Evolutionary conservation across 2,329 filamentous ascomycete genomes (phyloP).

Genomic region (Diaporthe eres): DNA sequence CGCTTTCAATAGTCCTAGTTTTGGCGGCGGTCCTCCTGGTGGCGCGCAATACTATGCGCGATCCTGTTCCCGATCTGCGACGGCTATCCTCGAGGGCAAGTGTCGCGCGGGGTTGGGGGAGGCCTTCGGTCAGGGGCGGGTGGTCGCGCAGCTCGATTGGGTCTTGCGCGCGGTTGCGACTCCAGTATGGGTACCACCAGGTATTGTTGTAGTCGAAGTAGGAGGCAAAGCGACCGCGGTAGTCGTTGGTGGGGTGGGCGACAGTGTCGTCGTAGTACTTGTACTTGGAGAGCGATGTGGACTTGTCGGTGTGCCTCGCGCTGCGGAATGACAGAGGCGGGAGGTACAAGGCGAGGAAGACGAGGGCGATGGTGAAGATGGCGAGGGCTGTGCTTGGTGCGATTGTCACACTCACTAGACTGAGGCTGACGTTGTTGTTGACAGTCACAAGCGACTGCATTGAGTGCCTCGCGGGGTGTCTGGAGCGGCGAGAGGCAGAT

Average conservation of each 20-base stretch:
- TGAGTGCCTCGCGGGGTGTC: constrained; percentile 46
- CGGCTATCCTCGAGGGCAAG: constrained; percentile 33
- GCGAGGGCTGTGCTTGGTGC: constrained; percentile 71
- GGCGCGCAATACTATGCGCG: constrained; percentile 42
- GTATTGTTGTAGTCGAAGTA: constrained; percentile 36
- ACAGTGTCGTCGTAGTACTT: constrained; percentile 22
- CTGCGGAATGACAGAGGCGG: constrained; percentile 46
- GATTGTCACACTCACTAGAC: constrained; percentile 71
- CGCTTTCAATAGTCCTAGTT: constrained; percentile 42
- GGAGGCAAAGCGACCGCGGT: constrained; percentile 26
- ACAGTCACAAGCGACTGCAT: constrained; percentile 73
- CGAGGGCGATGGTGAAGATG: constrained; percentile 62
- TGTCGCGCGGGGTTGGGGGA: constrained; percentile 40
- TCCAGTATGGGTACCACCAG: constrained; percentile 37
- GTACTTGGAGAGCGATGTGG: constrained; percentile 31
- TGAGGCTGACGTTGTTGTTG: constrained; percentile 73
- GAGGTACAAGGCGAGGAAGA: constrained; percentile 66
- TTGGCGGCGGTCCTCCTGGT: constrained; percentile 31
- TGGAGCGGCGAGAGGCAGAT: background rate
- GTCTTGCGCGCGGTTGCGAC: constrained; percentile 35
- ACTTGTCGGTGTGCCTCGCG: constrained; percentile 33
- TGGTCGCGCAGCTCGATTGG: constrained; percentile 44
- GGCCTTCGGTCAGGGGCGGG: constrained; percentile 42
- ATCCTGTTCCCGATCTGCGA: constrained; percentile 34
- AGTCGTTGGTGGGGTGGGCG: background rate